Base-by-base conservation (phyloP, 2,329 filamentous ascomycete species). In the Aureobasidium sp. region DNA sequence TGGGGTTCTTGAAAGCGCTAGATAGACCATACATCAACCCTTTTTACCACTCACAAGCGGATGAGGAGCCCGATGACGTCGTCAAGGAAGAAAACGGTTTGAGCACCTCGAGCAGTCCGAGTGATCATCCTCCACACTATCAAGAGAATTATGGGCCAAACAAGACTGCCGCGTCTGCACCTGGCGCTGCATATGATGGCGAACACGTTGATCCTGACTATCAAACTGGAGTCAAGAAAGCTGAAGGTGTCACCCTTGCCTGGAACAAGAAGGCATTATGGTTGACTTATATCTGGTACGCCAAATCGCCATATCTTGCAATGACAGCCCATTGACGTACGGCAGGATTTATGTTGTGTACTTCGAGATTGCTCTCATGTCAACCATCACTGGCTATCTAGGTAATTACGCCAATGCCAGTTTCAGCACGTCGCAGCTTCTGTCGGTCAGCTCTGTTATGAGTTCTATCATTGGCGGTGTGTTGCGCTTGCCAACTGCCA, bases 301-400 rank as follows among this genome's bases (percentile, higher is more conserved):
- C 26, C n/a, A n/a, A 1, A 9, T 3, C 36, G 0, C 23, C 7
- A 7, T 27, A 15, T 2, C 3, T 9, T 9, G 2, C 3, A 8
- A 34, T 7, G 5, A 36, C 2, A 23, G 15, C 12, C 26, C 17
- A 10, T 29, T 61, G 29, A 63, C 13, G 7, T n/a, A 4, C 20
- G 39, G 32, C 59, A 72, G 70, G 71, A 73, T 74, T 55, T 74
- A 72, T 69, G 58, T 74, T 3, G 70, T 68, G 57, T 73, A 72
- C 64, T 74, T 74, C 66, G 72, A 74, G 68, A 66, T 74, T 10
- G 72, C 72, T 6, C 70, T 74, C 62, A 70, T 73, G 60, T 67
- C 66, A 7, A 67, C 68, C 13, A 69, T 72, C 34, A 70, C 68
- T 56, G 64, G 53, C 4, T 59, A 59, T 6, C 66, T 71, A 39